Evolutionary conservation across 164 flowering plant genomes (phyloP).

Genomic region (Piper betle): DNA sequence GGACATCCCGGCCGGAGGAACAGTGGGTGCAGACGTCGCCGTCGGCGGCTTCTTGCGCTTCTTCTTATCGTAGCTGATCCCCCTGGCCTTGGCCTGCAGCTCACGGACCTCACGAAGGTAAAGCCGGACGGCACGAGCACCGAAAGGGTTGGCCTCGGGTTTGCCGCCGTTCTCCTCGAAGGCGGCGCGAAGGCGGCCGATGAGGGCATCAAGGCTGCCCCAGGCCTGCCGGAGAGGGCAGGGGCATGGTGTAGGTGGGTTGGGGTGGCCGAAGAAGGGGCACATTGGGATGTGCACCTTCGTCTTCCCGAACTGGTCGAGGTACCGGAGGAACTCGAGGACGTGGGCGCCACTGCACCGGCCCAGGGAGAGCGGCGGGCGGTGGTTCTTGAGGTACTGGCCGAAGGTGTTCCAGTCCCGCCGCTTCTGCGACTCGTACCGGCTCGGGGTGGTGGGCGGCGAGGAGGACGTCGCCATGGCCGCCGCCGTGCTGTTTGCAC

Average conservation of each 20-base stretch:
- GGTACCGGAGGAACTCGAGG: slow-evolving; percentile 63
- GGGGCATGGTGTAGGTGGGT: slow-evolving; percentile 71
- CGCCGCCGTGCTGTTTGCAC: background rate
- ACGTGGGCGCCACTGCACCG: slow-evolving; percentile 82
- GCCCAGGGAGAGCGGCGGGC: slow-evolving; percentile 60
- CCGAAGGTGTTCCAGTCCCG: slow-evolving; percentile 80
- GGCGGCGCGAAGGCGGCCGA: slow-evolving; percentile 73
- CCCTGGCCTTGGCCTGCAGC: slow-evolving; percentile 66
- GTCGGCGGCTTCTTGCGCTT: slow-evolving; percentile 47
- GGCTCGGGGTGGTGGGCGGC: slow-evolving; percentile 34
- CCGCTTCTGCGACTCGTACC: slow-evolving; percentile 68
- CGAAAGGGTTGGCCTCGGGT: slow-evolving; percentile 73
- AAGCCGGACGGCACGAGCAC: slow-evolving; percentile 64
- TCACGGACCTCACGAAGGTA: slow-evolving; percentile 65
- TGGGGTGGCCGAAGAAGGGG: slow-evolving; percentile 73
- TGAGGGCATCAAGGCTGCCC: slow-evolving; percentile 81
- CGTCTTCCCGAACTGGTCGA: slow-evolving; percentile 77
- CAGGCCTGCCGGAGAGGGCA: slow-evolving; percentile 86
- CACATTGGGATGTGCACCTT: slow-evolving; percentile 64
- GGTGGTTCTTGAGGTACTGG: slow-evolving; percentile 68
- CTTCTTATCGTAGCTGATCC: slow-evolving; percentile 79
- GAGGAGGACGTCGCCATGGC: slow-evolving; percentile 21
- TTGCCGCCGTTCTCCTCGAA: slow-evolving; percentile 72
- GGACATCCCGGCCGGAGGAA: background rate
- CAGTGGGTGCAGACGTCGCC: background rate